Evolutionary conservation across 163 green algal species (phyloP), one percentile per base, ranked within the genome.

Genomic region (Chlorella variabilis): DNA sequence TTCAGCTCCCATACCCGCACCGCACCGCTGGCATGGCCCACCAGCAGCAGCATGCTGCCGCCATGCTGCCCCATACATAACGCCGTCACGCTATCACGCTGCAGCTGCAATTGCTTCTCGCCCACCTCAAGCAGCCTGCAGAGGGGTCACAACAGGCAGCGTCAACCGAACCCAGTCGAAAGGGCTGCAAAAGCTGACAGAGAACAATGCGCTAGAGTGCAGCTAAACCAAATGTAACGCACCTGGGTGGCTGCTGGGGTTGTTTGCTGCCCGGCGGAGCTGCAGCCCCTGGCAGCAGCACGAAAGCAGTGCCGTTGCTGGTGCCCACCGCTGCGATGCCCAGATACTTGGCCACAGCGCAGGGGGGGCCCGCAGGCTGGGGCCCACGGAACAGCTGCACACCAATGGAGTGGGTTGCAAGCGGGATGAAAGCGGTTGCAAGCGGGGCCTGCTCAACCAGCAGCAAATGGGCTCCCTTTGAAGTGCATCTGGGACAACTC

Each of bases 1-100:
- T 92, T 89, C 77, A 92, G 61, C 77, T 95, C 91, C 91, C 91
- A 95, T 9, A 92, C 69, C 7, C 48, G 69, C 27, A 93, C 59
- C 11, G 41, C 67, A 4, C 91, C 91, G 31, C 77, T 89, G 39
- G 84, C 87, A 78, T 94, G 91, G 1, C 91, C 91, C 56, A 88
- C 85, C 74, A 88, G 45, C 71, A 95, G 87, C 78, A 81, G 65
- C 58, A 81, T 48, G n/a, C 38, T 38, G 51, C 36, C 63, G 25
- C 33, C 63, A 66, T 84, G 63, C 34, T 38, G 58, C 29, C 49
- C 70, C 78, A 83, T 63, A 69, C 54, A 78, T 59, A 86, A 33
- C 2, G 71, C 36, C 5, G 68, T 71, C 59, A 86, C 80, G 21
- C 23, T 75, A 51, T 80, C 77, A 27, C 34, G 38, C 18, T 41